phyloP scores from a whole-genome alignment of 2,329 filamentous ascomycete genomes.

The Juglanconis sp. region DNA sequence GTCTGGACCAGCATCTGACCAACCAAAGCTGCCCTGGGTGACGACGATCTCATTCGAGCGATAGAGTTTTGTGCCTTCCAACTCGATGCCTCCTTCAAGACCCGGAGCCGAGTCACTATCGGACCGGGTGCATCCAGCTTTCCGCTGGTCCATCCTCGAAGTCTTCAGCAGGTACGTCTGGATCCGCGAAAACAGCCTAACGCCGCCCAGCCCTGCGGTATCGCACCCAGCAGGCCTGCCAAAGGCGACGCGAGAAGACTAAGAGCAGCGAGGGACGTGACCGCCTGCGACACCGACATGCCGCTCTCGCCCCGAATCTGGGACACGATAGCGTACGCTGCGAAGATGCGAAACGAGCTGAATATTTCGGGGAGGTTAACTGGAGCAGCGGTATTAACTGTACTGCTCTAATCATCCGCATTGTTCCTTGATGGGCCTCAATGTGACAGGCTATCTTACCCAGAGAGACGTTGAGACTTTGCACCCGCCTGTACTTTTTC shows the following conservation, averaged over 20 bases:
- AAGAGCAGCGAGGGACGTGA: slow-evolving; percentile 20
- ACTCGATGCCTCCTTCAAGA: background rate
- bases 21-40: slow-evolving; percentile 2
- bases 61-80: background rate
- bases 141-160: slow-evolving; percentile 19
- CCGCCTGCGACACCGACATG: slow-evolving; percentile 14
- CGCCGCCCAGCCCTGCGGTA: slow-evolving; percentile 21
- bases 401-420: background rate
- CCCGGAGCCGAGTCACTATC: background rate
- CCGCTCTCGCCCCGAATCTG: slow-evolving; percentile 11
- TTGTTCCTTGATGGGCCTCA: background rate
- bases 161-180: slow-evolving; percentile 24
- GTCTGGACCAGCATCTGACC: slow-evolving; percentile 13
- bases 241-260: slow-evolving; percentile 23
- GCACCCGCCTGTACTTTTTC: slow-evolving; percentile 22
- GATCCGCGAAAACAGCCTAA: slow-evolving; percentile 24
- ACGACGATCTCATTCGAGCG: background rate
- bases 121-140: background rate
- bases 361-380: slow-evolving; percentile 3
- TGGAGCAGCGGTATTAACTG: background rate
- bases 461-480: slow-evolving; percentile 6
- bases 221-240: slow-evolving; percentile 19
- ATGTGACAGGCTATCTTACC: background rate
- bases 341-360: slow-evolving; percentile 15
- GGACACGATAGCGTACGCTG: slow-evolving; percentile 11